These are phyloP conservation scores for Tolypocladium endophyticum DNA, from an alignment of 2,329 filamentous ascomycete genomes.

Conservation along the genomic window DNA sequence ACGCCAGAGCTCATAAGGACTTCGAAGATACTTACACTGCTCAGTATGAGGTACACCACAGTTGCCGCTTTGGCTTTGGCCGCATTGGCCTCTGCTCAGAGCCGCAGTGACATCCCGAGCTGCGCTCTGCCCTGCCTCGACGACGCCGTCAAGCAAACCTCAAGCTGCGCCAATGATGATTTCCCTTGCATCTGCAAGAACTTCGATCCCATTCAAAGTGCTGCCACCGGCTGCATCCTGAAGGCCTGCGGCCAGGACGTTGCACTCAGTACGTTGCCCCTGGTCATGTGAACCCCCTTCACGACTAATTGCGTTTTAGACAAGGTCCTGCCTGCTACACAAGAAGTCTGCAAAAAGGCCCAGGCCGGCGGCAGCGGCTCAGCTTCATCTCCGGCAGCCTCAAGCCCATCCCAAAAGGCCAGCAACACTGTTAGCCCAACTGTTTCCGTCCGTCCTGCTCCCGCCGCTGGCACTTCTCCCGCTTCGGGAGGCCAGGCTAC, in stretches of 20 bases:
- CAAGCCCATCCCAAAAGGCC: neutral
- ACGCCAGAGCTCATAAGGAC: neutral
- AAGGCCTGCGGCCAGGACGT: conserved; percentile 15
- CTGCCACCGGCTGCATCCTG: conserved; percentile 17
- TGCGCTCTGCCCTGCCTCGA: conserved; percentile 18
- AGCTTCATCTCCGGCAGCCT: neutral
- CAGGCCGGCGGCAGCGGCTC: neutral
- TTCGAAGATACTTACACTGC: conserved; percentile 5
- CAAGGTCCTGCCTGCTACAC: conserved; percentile 18
- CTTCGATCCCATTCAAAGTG: conserved; percentile 12
- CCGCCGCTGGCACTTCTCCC: neutral
- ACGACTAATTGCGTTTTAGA: conserved; percentile 6
- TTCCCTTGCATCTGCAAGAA: conserved; percentile 15
- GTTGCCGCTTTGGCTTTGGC: conserved; percentile 12
- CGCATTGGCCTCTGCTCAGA: conserved; percentile 13
- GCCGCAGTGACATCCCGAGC: conserved; percentile 13
- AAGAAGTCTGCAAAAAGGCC: conserved; percentile 11
- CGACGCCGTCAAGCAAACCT: conserved; percentile 12
- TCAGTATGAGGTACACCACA: conserved; percentile 7
- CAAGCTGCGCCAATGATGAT: conserved; percentile 14
- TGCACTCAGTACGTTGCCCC: conserved; percentile 17
- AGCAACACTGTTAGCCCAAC: neutral
- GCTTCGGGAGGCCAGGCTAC: neutral
- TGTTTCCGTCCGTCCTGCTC: neutral
- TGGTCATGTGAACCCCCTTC: neutral